These are phyloP conservation scores for Salix arbutifolia DNA, from an alignment of 345 rosid genomes.

Conservation along the genomic window DNA sequence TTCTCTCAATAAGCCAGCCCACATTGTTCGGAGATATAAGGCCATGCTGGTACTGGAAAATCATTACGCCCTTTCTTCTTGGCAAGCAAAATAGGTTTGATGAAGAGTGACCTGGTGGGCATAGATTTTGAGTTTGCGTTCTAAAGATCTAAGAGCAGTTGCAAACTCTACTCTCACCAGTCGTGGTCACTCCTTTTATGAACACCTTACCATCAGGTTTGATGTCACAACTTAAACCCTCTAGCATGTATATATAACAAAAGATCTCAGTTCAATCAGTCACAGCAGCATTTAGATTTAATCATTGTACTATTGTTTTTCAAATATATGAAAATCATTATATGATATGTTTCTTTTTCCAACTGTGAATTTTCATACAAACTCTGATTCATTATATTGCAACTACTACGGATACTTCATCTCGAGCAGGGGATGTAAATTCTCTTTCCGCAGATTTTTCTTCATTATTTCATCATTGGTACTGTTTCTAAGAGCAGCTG, in stretches of 20 bases:
- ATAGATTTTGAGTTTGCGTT: constrained; percentile 65
- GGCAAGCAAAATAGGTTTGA: constrained; percentile 1
- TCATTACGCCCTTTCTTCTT: not conserved
- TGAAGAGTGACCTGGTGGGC: constrained; percentile 68
- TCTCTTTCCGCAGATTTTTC: no score
- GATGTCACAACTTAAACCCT: constrained; percentile 61
- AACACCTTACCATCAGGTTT: constrained; percentile 55
- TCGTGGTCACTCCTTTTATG: constrained; percentile 62
- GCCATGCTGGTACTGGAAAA: not conserved
- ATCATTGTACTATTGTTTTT: no score
- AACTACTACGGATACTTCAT: no score
- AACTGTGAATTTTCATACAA: no score
- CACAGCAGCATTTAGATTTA: not conserved
- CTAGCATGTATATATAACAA: constrained; percentile 35
- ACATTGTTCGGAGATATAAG: not conserved
- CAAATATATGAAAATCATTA: no score
- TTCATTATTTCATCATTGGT: no score
- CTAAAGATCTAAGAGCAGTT: constrained; percentile 51
- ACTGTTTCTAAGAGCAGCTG: not conserved
- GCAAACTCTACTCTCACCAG: constrained; percentile 66
- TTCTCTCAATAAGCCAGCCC: not conserved
- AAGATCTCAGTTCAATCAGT: constrained; percentile 6
- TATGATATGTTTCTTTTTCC: no score
- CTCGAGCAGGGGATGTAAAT: no score
- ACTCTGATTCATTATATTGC: no score